Evolutionary conservation across 73 alveolate species (phyloP), one percentile per base, ranked within the genome.

Genomic region (Uronychia binucleata): DNA sequence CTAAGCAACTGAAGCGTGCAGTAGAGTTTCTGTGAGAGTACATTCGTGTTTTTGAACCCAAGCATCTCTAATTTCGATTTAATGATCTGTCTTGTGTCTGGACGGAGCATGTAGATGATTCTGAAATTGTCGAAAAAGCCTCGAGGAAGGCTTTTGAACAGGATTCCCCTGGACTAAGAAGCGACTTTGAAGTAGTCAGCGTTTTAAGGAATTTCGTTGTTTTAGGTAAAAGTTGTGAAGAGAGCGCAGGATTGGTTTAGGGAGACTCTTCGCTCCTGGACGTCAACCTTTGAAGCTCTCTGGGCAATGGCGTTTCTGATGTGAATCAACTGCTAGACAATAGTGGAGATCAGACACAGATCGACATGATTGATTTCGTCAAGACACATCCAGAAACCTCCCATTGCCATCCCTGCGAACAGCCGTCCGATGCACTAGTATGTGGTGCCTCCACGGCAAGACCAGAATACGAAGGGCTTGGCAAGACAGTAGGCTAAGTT

Each of bases 381-480:
- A 77, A 94, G 79, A 77, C 96, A 94, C 26, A 94, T 88, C 98
- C 98, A 91, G 67, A 91, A 93, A 28, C 96, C 98, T 19, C 96
- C 94, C 35, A 88, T 94, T 28, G 94, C 94, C 85, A 94, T 87
- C 0, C 98, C 98, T 79, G 86, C 83, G 80, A 91, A 94, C 77
- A 94, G 77, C 57, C 96, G 91, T 19, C 95, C 93, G 87, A 94
- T 79, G 34, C 96, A 89, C 76, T 87, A 82, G 85, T 91, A 94
- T 25, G 98, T 86, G 59, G 91, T 87, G 75, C 94, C 94, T 78
- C 92, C 94, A 26, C 96, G 81, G 81, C 98, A 94, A 30, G 90
- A 85, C 90, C 94, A 94, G 25, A 91, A 88, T 67, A 94, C 80
- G 27, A 94, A 93, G 57, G 92, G 94, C 82, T 91, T 94, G n/a